These are phyloP conservation scores for Fusarium sp. DNA, from an alignment of 2,329 filamentous ascomycete species.

Conservation along the genomic window DNA sequence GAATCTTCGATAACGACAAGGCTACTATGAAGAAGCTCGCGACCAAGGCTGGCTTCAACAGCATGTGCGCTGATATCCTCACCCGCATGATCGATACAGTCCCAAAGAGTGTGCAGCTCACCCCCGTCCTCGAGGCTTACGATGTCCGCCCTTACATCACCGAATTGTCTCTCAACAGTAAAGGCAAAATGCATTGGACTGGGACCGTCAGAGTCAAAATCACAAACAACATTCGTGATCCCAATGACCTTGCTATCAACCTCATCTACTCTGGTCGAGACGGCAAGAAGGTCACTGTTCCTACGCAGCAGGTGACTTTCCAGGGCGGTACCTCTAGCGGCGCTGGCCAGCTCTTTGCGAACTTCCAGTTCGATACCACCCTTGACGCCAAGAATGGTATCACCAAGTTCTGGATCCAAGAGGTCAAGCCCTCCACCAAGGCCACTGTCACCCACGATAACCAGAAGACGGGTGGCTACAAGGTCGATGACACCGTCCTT, in stretches of 20 bases:
- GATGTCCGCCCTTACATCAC: conserved; percentile 49
- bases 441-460: conserved; percentile 40
- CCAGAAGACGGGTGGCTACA: conserved; percentile 41
- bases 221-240: conserved; percentile 27
- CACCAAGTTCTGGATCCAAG: conserved; percentile 46
- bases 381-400: conserved; percentile 43
- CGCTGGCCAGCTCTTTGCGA: conserved; percentile 43
- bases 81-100: conserved; percentile 52
- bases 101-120: conserved; percentile 44
- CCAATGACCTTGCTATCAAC: conserved; percentile 36
- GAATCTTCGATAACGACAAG: conserved; percentile 56
- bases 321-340: conserved; percentile 35
- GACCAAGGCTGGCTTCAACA: conserved; percentile 49
- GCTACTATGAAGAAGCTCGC: conserved; percentile 56
- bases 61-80: conserved; percentile 46
- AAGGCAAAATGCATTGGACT: conserved; percentile 35
- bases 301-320: neutral
- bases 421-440: conserved; percentile 38
- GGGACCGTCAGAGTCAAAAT: conserved; percentile 44
- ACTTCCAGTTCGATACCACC: conserved; percentile 45
- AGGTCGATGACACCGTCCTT: conserved; percentile 42
- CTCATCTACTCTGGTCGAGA: conserved; percentile 26
- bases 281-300: conserved; percentile 12
- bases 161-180: conserved; percentile 42
- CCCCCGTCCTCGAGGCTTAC: conserved; percentile 43